Conservation (phyloP, 2,329 filamentous ascomycete genomes). For the Helotiales sp. region DNA sequence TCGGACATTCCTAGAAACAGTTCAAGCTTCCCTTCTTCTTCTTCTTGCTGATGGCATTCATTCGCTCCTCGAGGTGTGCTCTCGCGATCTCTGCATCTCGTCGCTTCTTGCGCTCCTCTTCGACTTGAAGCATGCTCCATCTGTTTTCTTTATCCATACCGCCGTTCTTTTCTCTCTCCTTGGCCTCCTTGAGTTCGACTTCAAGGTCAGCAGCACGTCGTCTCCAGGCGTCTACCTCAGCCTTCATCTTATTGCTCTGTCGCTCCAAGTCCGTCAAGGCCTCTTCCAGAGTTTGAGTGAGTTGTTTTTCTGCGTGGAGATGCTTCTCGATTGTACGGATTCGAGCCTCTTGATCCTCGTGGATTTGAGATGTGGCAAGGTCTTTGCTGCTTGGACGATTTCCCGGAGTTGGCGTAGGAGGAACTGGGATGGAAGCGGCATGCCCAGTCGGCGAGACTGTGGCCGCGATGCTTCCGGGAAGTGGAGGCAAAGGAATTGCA, state of each 20-base stretch:
- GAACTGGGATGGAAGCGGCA: slow-evolving; percentile 46
- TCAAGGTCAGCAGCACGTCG: slow-evolving; percentile 72
- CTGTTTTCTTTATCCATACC: slow-evolving; percentile 49
- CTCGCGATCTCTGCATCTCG: slow-evolving; percentile 87
- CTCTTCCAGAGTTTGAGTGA: slow-evolving; percentile 93
- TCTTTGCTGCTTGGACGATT: slow-evolving; percentile 84
- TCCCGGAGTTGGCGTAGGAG: slow-evolving; percentile 59
- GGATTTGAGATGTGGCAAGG: slow-evolving; percentile 73
- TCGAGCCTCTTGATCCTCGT: slow-evolving; percentile 93
- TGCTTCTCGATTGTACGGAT: slow-evolving; percentile 98
- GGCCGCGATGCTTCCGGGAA: slow-evolving; percentile 66
- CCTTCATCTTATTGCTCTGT: slow-evolving; percentile 89
- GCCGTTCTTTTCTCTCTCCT: slow-evolving; percentile 47
- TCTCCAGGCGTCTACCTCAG: slow-evolving; percentile 88
- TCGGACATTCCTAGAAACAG: slow-evolving; percentile 66
- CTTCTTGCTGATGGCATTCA: slow-evolving; percentile 85
- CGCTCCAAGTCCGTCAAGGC: slow-evolving; percentile 92
- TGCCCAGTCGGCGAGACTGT: slow-evolving; percentile 51
- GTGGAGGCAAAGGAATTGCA: slow-evolving; percentile 90
- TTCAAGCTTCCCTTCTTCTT: slow-evolving; percentile 90
- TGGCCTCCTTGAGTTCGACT: slow-evolving; percentile 56
- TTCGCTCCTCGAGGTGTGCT: slow-evolving; percentile 89
- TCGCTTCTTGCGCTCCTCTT: slow-evolving; percentile 94
- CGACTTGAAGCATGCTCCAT: slow-evolving; percentile 84
- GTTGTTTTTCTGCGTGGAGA: slow-evolving; percentile 91